phyloP scores from a whole-genome alignment of 805 yeast species.

The Candida montana region DNA sequence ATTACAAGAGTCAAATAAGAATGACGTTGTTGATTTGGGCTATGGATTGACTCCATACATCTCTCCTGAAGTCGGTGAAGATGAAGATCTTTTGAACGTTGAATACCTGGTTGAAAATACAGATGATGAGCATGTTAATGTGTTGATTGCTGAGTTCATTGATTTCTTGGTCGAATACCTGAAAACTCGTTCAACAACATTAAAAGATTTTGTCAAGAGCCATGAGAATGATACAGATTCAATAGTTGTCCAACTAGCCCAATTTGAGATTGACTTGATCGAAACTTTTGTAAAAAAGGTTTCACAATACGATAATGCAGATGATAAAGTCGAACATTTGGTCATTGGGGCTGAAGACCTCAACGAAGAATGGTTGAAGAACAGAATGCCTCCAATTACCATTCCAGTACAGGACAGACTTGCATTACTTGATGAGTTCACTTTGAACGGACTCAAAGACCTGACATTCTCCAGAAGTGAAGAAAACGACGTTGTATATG shows the following conservation, averaged over 20 bases:
- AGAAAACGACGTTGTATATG: conserved; percentile 7
- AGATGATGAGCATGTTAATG: conserved; percentile 17
- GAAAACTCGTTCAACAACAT: conserved; percentile 2
- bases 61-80: conserved; percentile 11
- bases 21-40: conserved; percentile 18
- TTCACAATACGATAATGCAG: conserved; percentile 1
- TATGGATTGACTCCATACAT: conserved; percentile 19
- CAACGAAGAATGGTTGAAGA: conserved; percentile 21
- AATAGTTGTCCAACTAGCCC: conserved; percentile 15
- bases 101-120: conserved; percentile 12
- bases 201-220: conserved; percentile 6
- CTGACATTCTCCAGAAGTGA: conserved; percentile 5
- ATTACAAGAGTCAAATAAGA: conserved; percentile 16
- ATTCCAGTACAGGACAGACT: conserved; percentile 9
- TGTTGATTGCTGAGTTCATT: conserved; percentile 17
- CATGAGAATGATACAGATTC: conserved; percentile 6
- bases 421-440: conserved; percentile 9
- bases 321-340: conserved; percentile 14
- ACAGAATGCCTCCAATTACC: conserved; percentile 19
- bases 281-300: conserved; percentile 6
- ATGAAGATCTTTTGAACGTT: conserved; percentile 10
- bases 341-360: conserved; percentile 19
- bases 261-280: conserved; percentile 15
- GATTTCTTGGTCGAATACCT: conserved; percentile 17
- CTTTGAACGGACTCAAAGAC: conserved; percentile 3